Evolutionary conservation across 306 rosid species (phyloP), one percentile per base, ranked within the genome.

Genomic region (Quillaja saponaria): DNA sequence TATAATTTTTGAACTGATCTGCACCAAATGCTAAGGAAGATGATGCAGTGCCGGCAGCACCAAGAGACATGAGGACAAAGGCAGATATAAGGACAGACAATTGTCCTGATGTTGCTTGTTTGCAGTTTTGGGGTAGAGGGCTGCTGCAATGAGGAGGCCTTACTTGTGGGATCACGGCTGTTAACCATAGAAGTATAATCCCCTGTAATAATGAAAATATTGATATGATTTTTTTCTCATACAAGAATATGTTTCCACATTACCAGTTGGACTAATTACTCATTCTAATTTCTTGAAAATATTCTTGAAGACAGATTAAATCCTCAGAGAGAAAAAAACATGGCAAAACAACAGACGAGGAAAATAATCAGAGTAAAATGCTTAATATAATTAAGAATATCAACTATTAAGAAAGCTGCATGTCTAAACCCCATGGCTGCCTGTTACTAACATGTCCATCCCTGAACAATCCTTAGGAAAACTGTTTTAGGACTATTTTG

Each of bases 1-100:
- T 61, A 0, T 59, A 65, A 25, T 71, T 73, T 37, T 51, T 73
- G 63, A 87, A 37, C 64, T 87, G 95, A 47, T 87, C 95, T 1
- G 87, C 88, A 10, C 91, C 95, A 63, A 84, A 87, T 8, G 91
- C 78, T 13, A 87, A 15, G 35, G 86, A 77, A 37, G 90, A 80
- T 0, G 88, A 77, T 47, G 72, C 62, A 34, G 80, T 37, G 10
- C 95, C 95, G 38, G 91, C 88, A 0, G 85, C 81, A 41, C 95
- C 95, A 8, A 78, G 49, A 31, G 91, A 66, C 34, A 80, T 80
- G 37, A 87, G 73, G 10, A 39, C 67, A 35, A 84, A 79, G 13
- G 73, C 48, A 11, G 61, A 61, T 1, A 69, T 6, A 1, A 87
- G 51, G 57, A 84, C 9, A 3, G 78, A 25, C 78, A 80, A 58